A percentile compares a stretch with the other conserved stretches of the same genome.
These are phyloP conservation scores for Amaranthus hypochondriacus DNA, from an alignment of 148 eudicot genomes.

Conservation along the genomic window DNA sequence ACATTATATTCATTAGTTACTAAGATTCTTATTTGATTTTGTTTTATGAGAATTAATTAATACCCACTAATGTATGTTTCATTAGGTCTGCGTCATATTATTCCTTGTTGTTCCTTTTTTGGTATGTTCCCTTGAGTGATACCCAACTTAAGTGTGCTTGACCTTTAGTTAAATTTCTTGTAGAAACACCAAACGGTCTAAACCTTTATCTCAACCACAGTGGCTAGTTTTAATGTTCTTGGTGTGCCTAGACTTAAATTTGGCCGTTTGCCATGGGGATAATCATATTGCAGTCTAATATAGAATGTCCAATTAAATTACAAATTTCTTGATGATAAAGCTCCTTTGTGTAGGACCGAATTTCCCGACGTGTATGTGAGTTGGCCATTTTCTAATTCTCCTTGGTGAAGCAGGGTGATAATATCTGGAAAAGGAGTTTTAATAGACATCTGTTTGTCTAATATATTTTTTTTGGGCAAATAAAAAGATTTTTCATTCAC, in stretches of 20 bases:
- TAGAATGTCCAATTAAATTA: not conserved
- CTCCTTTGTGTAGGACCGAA: not conserved
- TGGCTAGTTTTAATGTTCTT: not conserved
- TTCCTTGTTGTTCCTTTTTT: conserved; percentile 11
- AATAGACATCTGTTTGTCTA: not conserved
- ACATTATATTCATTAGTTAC: conserved; percentile 11
- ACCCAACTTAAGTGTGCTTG: not conserved
- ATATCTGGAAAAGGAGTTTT: conserved; percentile 20
- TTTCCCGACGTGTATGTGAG: not conserved
- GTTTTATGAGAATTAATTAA: conserved; percentile 10
- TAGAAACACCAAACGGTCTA: not conserved
- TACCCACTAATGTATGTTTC: conserved; percentile 9
- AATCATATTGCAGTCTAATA: not conserved
- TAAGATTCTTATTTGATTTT: conserved; percentile 20
- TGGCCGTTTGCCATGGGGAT: not conserved
- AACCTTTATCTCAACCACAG: not conserved
- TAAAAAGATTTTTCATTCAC: too few relatives aligned
- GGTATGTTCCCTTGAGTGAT: conserved; percentile 21
- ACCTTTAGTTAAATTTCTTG: not conserved
- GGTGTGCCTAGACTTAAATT: not conserved
- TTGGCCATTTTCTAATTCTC: conserved; percentile 13
- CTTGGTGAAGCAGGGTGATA: conserved; percentile 2
- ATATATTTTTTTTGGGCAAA: not conserved
- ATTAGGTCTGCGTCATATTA: conserved; percentile 15
- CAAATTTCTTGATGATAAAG: not conserved